Conservation (phyloP, 225 moss, liverwort and hornwort genomes). For the Bryoerythrophyllum caledonicum region DNA sequence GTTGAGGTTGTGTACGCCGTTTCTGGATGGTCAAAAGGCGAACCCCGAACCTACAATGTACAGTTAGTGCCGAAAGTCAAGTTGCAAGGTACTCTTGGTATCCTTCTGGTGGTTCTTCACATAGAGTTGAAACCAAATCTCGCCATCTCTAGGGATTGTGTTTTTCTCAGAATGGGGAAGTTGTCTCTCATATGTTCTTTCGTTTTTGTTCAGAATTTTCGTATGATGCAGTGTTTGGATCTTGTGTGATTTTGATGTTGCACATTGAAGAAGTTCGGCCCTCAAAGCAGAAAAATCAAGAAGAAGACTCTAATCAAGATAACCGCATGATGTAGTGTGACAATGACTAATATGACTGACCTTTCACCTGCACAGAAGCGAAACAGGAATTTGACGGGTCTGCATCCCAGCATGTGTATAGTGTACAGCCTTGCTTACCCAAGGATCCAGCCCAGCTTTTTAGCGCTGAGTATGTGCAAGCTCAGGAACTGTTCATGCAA, state of each 20-base stretch:
- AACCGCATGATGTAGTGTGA: conserved; percentile 6
- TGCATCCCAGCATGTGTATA: conserved; percentile 93
- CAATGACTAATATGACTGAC: conserved; percentile 10
- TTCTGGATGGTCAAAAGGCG: conserved; percentile 83
- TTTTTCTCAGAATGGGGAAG: neutral
- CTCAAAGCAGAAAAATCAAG: neutral
- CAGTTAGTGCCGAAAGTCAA: conserved; percentile 82
- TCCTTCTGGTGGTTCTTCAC: neutral
- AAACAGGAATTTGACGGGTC: conserved; percentile 59
- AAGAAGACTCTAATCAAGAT: neutral
- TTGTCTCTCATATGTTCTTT: neutral
- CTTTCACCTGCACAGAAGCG: conserved; percentile 51
- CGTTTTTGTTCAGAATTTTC: neutral
- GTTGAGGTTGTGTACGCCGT: conserved; percentile 86
- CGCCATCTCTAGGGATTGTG: neutral
- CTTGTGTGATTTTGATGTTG: conserved; percentile 10
- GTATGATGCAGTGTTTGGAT: conserved; percentile 1
- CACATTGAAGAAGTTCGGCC: conserved; percentile 8
- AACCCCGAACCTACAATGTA: conserved; percentile 73
- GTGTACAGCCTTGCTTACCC: conserved; percentile 83
- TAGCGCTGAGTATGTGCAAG: conserved; percentile 83
- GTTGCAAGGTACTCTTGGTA: conserved; percentile 69
- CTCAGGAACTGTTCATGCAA: conserved; percentile 86
- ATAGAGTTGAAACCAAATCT: neutral
- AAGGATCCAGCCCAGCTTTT: conserved; percentile 92